Percentiles rank a stretch among this genome's conserved stretches.
Evolutionary conservation across 140 eudicot genomes (phyloP).

Genomic region (Oenanthe javanica): DNA sequence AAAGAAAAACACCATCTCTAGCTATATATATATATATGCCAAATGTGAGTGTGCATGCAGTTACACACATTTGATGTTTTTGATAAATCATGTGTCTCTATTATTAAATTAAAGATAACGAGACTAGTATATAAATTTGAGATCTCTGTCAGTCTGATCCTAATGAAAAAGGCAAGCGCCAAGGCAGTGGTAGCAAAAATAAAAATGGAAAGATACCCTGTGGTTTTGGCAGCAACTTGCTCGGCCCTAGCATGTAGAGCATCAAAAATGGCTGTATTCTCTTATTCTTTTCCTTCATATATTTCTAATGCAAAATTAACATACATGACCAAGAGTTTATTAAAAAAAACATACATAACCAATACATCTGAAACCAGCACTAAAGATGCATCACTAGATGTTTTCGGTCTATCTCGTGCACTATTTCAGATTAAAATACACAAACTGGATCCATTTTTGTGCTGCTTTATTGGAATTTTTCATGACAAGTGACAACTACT

Average conservation of each 20-base stretch:
- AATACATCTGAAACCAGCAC: background rate
- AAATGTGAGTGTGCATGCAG: background rate
- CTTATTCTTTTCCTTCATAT: background rate
- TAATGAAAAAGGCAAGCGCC: conserved; percentile 1
- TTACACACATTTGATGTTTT: background rate
- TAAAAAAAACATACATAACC: background rate
- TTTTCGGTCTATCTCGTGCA: background rate
- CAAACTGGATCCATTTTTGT: background rate
- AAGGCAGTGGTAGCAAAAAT: background rate
- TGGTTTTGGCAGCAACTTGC: background rate
- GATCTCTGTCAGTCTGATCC: conserved; percentile 3
- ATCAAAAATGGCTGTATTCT: conserved; percentile 1
- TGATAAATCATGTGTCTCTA: background rate
- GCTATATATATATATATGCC: background rate
- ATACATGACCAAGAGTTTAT: no score
- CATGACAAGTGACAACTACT: background rate
- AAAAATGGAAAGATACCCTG: background rate
- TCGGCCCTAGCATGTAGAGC: background rate
- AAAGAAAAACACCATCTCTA: background rate
- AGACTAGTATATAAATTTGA: background rate
- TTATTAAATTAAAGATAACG: background rate
- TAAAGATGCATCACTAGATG: background rate
- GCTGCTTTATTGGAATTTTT: background rate
- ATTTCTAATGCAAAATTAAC: background rate
- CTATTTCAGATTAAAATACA: background rate